phyloP scores from a whole-genome alignment of 164 flowering plant genomes.

The Magnolia sinica region DNA sequence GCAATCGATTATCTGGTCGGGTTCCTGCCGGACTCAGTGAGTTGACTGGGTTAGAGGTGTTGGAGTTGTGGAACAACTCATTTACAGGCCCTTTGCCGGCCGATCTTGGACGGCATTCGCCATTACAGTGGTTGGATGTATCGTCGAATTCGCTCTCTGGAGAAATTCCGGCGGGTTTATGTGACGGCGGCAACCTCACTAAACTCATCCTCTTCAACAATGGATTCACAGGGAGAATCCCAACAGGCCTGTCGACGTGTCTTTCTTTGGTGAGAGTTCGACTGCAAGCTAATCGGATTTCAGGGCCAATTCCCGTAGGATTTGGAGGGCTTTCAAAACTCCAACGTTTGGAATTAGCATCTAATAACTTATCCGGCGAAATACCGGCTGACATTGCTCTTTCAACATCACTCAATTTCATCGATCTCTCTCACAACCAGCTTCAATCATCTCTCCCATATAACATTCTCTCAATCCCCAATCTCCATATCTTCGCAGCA shows the following conservation, averaged over 20 bases:
- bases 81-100: slow-evolving; percentile 69
- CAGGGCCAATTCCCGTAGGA: slow-evolving; percentile 76
- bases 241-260: slow-evolving; percentile 51
- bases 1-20: slow-evolving; percentile 61
- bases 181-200: slow-evolving; percentile 65
- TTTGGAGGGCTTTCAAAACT: slow-evolving; percentile 70
- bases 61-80: slow-evolving; percentile 94
- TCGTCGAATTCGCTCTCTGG: slow-evolving; percentile 85
- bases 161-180: slow-evolving; percentile 60
- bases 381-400: slow-evolving; percentile 70
- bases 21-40: slow-evolving; percentile 53
- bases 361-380: slow-evolving; percentile 66
- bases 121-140: slow-evolving; percentile 78
- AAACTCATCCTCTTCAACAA: slow-evolving; percentile 96
- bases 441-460: slow-evolving; percentile 77
- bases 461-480: slow-evolving; percentile 64
- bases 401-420: slow-evolving; percentile 71
- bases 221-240: slow-evolving; percentile 70
- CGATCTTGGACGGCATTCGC: slow-evolving; percentile 65
- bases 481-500: slow-evolving; percentile 65
- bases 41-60: slow-evolving; percentile 49
- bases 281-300: slow-evolving; percentile 67
- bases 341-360: slow-evolving; percentile 74
- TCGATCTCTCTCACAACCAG: slow-evolving; percentile 71
- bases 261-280: slow-evolving; percentile 74